Evolutionary conservation across 2,329 filamentous ascomycete species (phyloP).

Genomic region (Fusarium sp.): DNA sequence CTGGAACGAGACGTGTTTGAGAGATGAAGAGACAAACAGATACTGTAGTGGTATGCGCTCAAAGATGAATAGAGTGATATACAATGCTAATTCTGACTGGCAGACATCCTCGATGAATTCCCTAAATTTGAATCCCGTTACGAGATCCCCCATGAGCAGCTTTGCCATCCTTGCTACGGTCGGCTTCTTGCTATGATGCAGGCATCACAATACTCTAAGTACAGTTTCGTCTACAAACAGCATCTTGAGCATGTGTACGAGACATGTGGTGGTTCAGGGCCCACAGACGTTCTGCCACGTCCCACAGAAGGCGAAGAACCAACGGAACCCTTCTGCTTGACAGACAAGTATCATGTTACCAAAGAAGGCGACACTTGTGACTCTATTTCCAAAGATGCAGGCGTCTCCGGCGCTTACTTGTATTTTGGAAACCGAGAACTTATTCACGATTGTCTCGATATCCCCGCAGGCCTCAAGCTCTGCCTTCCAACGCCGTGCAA

Average conservation of each 20-base stretch:
- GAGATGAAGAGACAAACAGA: conserved; percentile 22
- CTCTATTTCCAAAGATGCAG: conserved; percentile 23
- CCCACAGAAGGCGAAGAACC: background rate
- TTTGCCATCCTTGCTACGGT: conserved; percentile 46
- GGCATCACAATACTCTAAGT: conserved; percentile 39
- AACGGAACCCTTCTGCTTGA: conserved; percentile 10
- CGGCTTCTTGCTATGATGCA: conserved; percentile 47
- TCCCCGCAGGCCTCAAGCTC: conserved; percentile 30
- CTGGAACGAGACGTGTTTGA: conserved; percentile 40
- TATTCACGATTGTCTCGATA: conserved; percentile 22
- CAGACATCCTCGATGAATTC: conserved; percentile 40
- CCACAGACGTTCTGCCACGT: conserved; percentile 4
- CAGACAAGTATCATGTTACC: conserved; percentile 14
- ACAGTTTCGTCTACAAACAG: conserved; percentile 32
- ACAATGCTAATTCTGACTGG: conserved; percentile 1
- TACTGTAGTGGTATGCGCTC: conserved; percentile 40
- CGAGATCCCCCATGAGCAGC: conserved; percentile 40
- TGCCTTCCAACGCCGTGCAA: conserved; percentile 10
- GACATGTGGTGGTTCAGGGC: conserved; percentile 13
- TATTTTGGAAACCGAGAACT: conserved; percentile 34
- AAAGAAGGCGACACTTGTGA: conserved; percentile 40
- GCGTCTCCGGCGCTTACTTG: conserved; percentile 35
- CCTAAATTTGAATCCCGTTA: no score
- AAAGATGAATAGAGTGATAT: background rate
- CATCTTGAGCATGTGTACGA: conserved; percentile 27